A percentile compares a stretch with the other conserved stretches of the same genome.
Conservation (phyloP, 2,329 filamentous ascomycete genomes). For the Blastomyces parvus region DNA sequence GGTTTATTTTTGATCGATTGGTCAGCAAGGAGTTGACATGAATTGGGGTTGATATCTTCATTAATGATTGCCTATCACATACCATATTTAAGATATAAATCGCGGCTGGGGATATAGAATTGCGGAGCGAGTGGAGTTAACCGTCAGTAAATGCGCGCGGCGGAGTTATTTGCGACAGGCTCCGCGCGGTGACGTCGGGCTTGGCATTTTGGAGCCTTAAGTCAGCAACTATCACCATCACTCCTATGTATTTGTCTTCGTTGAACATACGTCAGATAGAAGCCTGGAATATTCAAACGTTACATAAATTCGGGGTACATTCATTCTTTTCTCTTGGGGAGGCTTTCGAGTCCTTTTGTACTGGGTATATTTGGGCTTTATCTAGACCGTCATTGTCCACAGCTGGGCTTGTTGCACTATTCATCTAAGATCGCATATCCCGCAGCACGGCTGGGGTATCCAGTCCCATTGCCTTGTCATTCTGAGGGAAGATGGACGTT, state of each 20-base stretch:
- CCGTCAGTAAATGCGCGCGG: neutral
- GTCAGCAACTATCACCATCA: neutral
- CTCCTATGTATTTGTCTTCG: neutral
- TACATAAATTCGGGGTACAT: neutral
- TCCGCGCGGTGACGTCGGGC: neutral
- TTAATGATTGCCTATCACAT: neutral
- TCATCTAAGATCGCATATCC: neutral
- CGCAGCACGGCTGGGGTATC: neutral
- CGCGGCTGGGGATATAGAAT: neutral
- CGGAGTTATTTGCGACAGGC: neutral
- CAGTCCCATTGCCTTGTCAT: neutral
- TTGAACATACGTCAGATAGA: neutral
- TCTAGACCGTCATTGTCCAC: neutral
- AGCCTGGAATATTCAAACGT: conserved; percentile 1
- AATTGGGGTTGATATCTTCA: neutral
- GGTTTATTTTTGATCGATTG: neutral
- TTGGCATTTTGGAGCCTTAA: neutral
- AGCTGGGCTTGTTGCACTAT: neutral
- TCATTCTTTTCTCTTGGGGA: neutral
- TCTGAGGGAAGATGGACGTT: conserved; percentile 53
- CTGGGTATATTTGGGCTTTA: neutral
- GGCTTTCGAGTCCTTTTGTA: neutral
- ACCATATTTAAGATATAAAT: neutral
- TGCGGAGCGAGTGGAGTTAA: neutral
- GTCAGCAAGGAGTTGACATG: neutral